Evolutionary conservation across 805 yeast species (phyloP).

Genomic region (Kodamaea restingae): DNA sequence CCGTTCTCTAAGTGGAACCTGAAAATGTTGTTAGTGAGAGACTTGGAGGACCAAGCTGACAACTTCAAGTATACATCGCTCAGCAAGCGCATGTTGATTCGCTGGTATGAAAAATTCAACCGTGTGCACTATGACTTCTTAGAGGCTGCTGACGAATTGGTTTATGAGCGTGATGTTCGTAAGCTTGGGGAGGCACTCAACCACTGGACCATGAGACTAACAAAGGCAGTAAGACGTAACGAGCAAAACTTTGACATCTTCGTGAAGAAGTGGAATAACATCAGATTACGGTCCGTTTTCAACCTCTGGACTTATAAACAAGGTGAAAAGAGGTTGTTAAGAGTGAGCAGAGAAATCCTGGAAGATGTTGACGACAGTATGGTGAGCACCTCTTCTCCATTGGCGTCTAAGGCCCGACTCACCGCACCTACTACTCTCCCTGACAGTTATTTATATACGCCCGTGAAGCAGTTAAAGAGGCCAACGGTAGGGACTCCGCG

Average conservation of each 20-base stretch:
- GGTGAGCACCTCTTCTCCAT: constrained; percentile 16
- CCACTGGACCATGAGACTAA: constrained; percentile 35
- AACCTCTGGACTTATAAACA: constrained; percentile 36
- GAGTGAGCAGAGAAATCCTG: constrained; percentile 7
- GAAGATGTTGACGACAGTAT: constrained; percentile 20
- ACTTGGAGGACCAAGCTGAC: constrained; percentile 12
- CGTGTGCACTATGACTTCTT: constrained; percentile 20
- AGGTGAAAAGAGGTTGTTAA: constrained; percentile 10
- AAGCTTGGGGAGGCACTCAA: constrained; percentile 24
- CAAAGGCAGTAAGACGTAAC: constrained; percentile 29
- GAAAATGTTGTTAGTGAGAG: background rate
- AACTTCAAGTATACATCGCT: constrained; percentile 18
- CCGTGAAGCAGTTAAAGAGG: constrained; percentile 26
- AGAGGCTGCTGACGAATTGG: constrained; percentile 28
- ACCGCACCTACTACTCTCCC: background rate
- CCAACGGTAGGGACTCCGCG: constrained; percentile 19
- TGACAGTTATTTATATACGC: constrained; percentile 31
- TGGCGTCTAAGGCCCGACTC: constrained; percentile 2
- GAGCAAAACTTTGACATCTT: constrained; percentile 34
- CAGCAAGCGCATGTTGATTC: constrained; percentile 24
- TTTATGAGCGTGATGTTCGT: constrained; percentile 26
- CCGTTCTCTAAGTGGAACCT: constrained; percentile 14
- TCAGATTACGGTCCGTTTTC: constrained; percentile 26
- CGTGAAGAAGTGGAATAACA: constrained; percentile 28
- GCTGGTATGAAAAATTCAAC: constrained; percentile 33